Conservation (phyloP, 306 rosid genomes). For the Carpinus viminea region DNA sequence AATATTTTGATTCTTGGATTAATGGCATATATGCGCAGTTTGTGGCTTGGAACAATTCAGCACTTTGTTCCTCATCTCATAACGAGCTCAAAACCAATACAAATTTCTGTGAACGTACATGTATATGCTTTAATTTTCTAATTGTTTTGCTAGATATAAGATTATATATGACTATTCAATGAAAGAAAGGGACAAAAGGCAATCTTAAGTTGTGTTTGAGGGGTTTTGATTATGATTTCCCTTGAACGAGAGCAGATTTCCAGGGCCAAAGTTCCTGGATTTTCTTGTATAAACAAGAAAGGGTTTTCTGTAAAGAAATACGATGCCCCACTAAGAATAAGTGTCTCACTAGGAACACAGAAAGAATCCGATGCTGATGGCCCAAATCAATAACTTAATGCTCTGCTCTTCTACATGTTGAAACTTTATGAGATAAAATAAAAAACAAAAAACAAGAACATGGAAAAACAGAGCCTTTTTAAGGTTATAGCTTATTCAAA, state of each 20-base stretch:
- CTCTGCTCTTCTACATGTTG: not conserved
- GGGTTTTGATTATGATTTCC: not conserved
- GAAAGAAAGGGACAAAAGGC: constrained; percentile 1
- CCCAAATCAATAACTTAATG: not conserved
- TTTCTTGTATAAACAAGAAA: constrained; percentile 12
- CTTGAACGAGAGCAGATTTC: not conserved
- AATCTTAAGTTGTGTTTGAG: not conserved
- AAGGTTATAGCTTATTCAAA: not conserved
- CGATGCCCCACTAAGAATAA: constrained; percentile 31
- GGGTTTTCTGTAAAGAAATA: constrained; percentile 22
- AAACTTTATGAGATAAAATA: not conserved
- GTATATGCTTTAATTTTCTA: not conserved
- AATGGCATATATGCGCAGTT: not conserved
- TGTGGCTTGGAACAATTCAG: not conserved
- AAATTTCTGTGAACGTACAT: not conserved
- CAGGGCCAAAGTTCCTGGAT: constrained; percentile 1
- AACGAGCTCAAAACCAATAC: not conserved
- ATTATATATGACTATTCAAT: not conserved
- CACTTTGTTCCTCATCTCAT: not conserved
- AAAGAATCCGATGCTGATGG: constrained; percentile 39
- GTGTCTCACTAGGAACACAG: constrained; percentile 16
- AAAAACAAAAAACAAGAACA: not conserved
- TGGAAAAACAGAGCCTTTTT: not conserved
- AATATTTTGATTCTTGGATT: constrained; percentile 12
- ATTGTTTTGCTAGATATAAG: not conserved